These are phyloP conservation scores for Kappamyces sp. DNA, from an alignment of 192 early-diverging fungal genomes.

Conservation along the genomic window DNA sequence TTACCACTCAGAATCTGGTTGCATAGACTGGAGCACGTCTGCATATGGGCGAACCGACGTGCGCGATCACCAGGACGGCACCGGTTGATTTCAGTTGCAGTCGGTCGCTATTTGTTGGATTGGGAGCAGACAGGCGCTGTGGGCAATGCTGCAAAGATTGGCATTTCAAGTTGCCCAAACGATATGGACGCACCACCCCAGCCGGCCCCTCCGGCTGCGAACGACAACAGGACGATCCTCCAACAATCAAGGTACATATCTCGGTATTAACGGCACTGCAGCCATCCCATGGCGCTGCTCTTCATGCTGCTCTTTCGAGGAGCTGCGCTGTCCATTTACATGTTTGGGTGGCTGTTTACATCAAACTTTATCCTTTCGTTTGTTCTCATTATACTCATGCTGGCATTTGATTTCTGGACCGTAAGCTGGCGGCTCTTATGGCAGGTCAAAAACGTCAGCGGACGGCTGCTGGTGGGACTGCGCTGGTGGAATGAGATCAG, in stretches of 20 bases:
- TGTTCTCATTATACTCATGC: constrained; percentile 81
- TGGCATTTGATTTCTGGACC: constrained; percentile 84
- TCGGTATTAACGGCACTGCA: constrained; percentile 21
- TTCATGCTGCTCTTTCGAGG: constrained; percentile 86
- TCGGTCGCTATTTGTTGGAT: too few species aligned
- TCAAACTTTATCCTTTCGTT: constrained; percentile 84
- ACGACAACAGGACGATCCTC: constrained; percentile 29
- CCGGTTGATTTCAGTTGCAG: too few species aligned
- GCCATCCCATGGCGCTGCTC: constrained; percentile 84
- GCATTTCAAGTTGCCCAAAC: too few species aligned
- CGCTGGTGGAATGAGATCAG: constrained; percentile 99
- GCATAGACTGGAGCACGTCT: too few species aligned
- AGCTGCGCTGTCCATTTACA: constrained; percentile 77
- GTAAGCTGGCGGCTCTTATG: constrained; percentile 32
- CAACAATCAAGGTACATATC: constrained; percentile 28
- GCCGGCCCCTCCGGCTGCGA: neutral
- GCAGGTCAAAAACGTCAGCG: constrained; percentile 98
- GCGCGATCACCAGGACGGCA: too few species aligned
- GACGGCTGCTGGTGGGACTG: constrained; percentile 90
- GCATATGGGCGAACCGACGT: too few species aligned
- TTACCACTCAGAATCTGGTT: too few species aligned
- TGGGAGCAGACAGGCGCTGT: too few species aligned
- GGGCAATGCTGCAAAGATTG: too few species aligned
- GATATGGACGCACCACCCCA: too few species aligned
- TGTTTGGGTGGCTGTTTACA: constrained; percentile 77